These are phyloP conservation scores for Emergomyces orientalis DNA, from an alignment of 2,329 filamentous ascomycete species.

Conservation along the genomic window DNA sequence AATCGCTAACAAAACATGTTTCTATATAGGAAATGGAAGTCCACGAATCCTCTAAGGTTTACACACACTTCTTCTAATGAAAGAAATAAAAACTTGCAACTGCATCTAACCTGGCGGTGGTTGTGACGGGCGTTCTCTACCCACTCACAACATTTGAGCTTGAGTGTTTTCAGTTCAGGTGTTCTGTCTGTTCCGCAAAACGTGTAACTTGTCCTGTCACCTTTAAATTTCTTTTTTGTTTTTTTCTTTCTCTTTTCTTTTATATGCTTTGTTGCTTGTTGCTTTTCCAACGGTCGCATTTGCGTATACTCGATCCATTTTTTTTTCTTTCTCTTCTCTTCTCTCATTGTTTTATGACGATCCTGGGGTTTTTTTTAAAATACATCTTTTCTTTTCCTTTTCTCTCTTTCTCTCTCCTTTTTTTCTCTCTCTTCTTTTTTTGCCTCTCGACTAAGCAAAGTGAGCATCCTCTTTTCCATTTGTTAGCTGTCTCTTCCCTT, in stretches of 20 bases:
- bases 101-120: slow-evolving; percentile 12
- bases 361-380: neutral
- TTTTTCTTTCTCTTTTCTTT: neutral
- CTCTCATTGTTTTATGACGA: slow-evolving; percentile 8
- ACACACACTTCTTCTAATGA: slow-evolving; percentile 88
- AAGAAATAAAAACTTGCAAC: slow-evolving; percentile 2
- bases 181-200: neutral
- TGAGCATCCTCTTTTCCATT: neutral
- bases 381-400: neutral
- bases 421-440: neutral
- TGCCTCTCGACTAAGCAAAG: neutral
- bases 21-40: slow-evolving; percentile 89
- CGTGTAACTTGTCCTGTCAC: neutral
- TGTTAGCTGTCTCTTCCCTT: neutral
- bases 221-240: neutral
- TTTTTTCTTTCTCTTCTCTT: neutral
- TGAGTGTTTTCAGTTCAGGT: neutral
- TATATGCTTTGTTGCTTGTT: neutral
- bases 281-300: neutral
- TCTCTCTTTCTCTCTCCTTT: neutral
- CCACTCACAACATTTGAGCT: neutral
- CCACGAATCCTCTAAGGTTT: slow-evolving; percentile 96
- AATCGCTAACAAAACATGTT: slow-evolving; percentile 13
- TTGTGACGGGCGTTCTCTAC: neutral
- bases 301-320: neutral